Evolutionary conservation across 2,329 filamentous ascomycete species (phyloP).

Genomic region (Didymellaceae sp.): DNA sequence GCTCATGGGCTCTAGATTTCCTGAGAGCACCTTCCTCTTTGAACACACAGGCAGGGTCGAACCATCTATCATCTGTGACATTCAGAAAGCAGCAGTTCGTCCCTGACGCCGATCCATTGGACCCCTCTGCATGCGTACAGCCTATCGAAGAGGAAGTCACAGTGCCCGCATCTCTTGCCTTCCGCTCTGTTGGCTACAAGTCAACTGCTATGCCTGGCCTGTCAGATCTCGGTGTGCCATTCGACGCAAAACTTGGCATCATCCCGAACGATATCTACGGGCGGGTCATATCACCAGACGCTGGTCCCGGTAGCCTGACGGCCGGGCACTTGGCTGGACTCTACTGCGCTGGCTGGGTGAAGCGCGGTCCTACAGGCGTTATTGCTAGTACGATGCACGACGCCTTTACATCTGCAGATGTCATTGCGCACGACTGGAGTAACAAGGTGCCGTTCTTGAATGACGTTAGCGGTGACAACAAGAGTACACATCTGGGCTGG

Average conservation of each 20-base stretch:
- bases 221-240: slow-evolving; percentile 74
- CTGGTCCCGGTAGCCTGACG: slow-evolving; percentile 49
- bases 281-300: slow-evolving; percentile 63
- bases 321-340: slow-evolving; percentile 69
- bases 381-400: slow-evolving; percentile 97
- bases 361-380: slow-evolving; percentile 90
- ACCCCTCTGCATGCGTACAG: slow-evolving; percentile 60
- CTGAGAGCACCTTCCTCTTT: slow-evolving; percentile 80
- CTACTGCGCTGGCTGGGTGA: slow-evolving; percentile 97
- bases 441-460: slow-evolving; percentile 57
- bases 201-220: slow-evolving; percentile 80
- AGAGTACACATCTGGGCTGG: slow-evolving; percentile 69
- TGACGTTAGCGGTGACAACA: slow-evolving; percentile 38
- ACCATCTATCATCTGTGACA: slow-evolving; percentile 66
- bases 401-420: slow-evolving; percentile 86
- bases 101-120: slow-evolving; percentile 51
- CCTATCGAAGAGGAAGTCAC: slow-evolving; percentile 54
- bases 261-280: slow-evolving; percentile 84
- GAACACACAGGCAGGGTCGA: slow-evolving; percentile 50
- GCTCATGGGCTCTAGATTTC: slow-evolving; percentile 85
- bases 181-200: slow-evolving; percentile 95
- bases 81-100: slow-evolving; percentile 64
- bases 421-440: slow-evolving; percentile 79
- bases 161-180: slow-evolving; percentile 74
- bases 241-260: slow-evolving; percentile 75